These are phyloP conservation scores for Zopfochytrium polystomum DNA, from an alignment of 371 early-diverging fungal species.

Conservation along the genomic window DNA sequence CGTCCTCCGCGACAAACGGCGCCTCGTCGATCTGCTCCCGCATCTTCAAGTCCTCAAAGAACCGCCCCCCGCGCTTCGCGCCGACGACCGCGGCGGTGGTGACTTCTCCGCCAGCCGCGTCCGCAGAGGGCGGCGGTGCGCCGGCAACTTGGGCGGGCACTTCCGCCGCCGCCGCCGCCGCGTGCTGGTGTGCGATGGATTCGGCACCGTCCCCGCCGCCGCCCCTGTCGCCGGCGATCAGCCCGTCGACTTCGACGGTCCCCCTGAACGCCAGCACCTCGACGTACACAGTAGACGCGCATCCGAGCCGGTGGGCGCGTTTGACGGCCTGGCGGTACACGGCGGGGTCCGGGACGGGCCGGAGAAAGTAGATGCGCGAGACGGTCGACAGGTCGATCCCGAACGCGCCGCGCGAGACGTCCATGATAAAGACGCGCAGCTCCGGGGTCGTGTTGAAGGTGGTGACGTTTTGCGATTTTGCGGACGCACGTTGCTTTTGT, in stretches of 20 bases:
- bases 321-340: slow-evolving; percentile 72
- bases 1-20: too few relatives aligned
- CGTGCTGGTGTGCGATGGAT: not conserved
- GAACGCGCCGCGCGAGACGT: slow-evolving; percentile 62
- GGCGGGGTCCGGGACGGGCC: slow-evolving; percentile 50
- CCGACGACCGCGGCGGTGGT: not conserved
- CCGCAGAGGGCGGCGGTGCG: too few relatives aligned
- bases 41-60: slow-evolving; percentile 20
- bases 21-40: slow-evolving; percentile 20
- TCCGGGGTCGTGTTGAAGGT: slow-evolving; percentile 69
- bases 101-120: too few relatives aligned
- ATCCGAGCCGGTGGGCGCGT: slow-evolving; percentile 87
- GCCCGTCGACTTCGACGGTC: slow-evolving; percentile 59
- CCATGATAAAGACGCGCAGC: slow-evolving; percentile 69
- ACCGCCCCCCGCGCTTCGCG: not conserved
- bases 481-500: slow-evolving; percentile 9
- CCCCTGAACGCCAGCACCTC: slow-evolving; percentile 67
- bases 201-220: not conserved
- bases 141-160: too few relatives aligned
- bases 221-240: slow-evolving; percentile 22
- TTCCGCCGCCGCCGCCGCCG: not conserved
- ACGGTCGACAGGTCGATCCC: slow-evolving; percentile 74
- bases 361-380: slow-evolving; percentile 59
- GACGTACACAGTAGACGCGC: slow-evolving; percentile 71
- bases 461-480: slow-evolving; percentile 51